Base-by-base conservation (phyloP, 768 basidiomycete species). In the Lentinula sp. region DNA sequence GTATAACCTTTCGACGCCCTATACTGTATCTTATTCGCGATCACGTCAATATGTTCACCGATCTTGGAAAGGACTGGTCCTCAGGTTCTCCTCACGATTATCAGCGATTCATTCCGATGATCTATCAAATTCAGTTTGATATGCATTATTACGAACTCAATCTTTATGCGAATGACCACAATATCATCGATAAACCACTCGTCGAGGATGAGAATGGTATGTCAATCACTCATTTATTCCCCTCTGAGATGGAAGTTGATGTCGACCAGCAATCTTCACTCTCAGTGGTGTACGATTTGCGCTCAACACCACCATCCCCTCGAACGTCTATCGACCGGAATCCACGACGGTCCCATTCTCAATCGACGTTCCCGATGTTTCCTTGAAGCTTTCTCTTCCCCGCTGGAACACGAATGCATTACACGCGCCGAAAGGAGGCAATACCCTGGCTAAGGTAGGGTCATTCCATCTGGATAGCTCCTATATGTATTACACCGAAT, bases 21-120 rank as follows among this genome's bases (percentile, higher is more conserved):
- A 74, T 82, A 1, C 78, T 96, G 39, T 91, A 85, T 68, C 77
- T 97, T 18, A 78, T 98, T 10, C 85, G 94, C 46, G 96, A 98
- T 69, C 96, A 98, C 68, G 85, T 95, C 74, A 95, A 93, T 67
- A 91, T 98, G 82, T 84, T 98, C 67, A 87, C 87, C 3, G 96
- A 98, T 71, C 80, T 98, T n/a, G 86, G 87, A 37, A 90, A 87
- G 65, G 96, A 98, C 69, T 98, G 95, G 94, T 80, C 79, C 23
- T 84, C 89, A 10, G 94, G 93, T 3, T 89, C 91, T 28, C 86
- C 88, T 0, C 84, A 81, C 37, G 88, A 93, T 69, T 91, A 87
- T 70, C 77, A 87, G 63, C 87, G 86, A 50, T 98, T 95, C 71
- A 79, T 94, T 21, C 95, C 96, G 0, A 93, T 83, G 71, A 69